phyloP scores from a whole-genome alignment of 805 yeast species.

The Cyberlindnera euphorbiae region DNA sequence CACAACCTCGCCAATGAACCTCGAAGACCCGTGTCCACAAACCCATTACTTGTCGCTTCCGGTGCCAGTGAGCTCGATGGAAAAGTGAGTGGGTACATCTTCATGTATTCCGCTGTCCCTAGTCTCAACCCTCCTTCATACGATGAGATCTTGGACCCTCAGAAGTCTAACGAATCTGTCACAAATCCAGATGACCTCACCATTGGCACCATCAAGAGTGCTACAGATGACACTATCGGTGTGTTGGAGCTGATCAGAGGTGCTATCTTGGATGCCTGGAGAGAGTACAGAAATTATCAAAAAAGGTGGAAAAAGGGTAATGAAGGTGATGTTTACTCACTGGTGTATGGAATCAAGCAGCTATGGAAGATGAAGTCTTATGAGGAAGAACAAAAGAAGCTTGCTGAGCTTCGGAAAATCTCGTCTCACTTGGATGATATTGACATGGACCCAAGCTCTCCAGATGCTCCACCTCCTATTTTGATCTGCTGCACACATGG shows the following conservation, averaged over 20 bases:
- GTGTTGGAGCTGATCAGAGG: constrained; percentile 42
- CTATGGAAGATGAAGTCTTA: constrained; percentile 44
- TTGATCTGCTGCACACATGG: constrained; percentile 63
- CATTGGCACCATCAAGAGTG: constrained; percentile 14
- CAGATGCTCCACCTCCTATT: constrained; percentile 56
- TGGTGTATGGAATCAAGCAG: constrained; percentile 51
- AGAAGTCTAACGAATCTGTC: constrained; percentile 6
- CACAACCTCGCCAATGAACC: constrained; percentile 62
- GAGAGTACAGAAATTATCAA: constrained; percentile 53
- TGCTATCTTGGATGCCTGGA: constrained; percentile 70
- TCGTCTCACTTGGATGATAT: constrained; percentile 29
- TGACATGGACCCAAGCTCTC: constrained; percentile 32
- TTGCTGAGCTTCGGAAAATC: constrained; percentile 28
- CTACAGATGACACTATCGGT: constrained; percentile 16
- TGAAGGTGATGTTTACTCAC: constrained; percentile 62
- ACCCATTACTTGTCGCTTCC: constrained; percentile 67
- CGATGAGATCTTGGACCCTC: constrained; percentile 25
- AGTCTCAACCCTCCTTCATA: constrained; percentile 56
- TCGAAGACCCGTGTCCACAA: constrained; percentile 54
- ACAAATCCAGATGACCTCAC: constrained; percentile 8
- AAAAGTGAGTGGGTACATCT: constrained; percentile 66
- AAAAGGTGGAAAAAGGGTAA: constrained; percentile 56
- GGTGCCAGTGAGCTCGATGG: constrained; percentile 79
- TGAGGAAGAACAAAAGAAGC: constrained; percentile 28
- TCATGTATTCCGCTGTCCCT: constrained; percentile 69